Percentiles rank a stretch among this genome's conserved stretches.
Conservation (phyloP, 805 yeast genomes). For the Yueomyces sp. region DNA sequence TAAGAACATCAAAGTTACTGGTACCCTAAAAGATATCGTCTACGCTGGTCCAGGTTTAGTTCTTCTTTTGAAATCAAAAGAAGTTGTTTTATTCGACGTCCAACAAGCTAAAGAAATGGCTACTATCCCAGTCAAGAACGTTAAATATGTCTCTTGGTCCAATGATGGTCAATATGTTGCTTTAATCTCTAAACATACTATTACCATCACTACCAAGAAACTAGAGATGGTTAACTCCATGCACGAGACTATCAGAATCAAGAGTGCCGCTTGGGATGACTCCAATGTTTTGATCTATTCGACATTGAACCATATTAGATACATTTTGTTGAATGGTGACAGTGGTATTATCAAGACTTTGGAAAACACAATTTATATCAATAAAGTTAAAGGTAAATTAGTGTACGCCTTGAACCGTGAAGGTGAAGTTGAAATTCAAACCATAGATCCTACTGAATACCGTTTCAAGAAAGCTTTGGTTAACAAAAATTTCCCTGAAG, state of each 20-base stretch:
- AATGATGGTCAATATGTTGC: constrained; percentile 80
- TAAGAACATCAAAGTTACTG: constrained; percentile 61
- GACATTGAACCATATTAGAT: constrained; percentile 91
- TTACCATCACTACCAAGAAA: constrained; percentile 72
- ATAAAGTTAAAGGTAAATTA: constrained; percentile 52
- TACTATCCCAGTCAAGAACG: constrained; percentile 57
- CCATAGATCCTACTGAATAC: constrained; percentile 93
- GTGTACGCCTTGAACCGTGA: constrained; percentile 75
- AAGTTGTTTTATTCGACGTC: constrained; percentile 77
- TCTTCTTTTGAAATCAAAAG: constrained; percentile 54
- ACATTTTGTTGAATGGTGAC: constrained; percentile 87
- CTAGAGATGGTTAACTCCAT: constrained; percentile 67
- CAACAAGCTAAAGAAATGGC: constrained; percentile 77
- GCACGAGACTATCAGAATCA: constrained; percentile 94
- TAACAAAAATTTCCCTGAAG: constrained; percentile 83
- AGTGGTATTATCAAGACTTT: constrained; percentile 87
- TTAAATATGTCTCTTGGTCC: constrained; percentile 85
- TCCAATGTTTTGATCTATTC: constrained; percentile 83
- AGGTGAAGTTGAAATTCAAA: constrained; percentile 66
- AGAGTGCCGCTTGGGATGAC: constrained; percentile 97
- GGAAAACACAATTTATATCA: constrained; percentile 75
- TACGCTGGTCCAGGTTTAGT: constrained; percentile 76
- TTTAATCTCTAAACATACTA: constrained; percentile 78
- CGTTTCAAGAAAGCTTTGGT: constrained; percentile 89
- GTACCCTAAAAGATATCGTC: constrained; percentile 56